Conservation (phyloP, 192 early-diverging fungal species). For the Coemansia sp. region DNA sequence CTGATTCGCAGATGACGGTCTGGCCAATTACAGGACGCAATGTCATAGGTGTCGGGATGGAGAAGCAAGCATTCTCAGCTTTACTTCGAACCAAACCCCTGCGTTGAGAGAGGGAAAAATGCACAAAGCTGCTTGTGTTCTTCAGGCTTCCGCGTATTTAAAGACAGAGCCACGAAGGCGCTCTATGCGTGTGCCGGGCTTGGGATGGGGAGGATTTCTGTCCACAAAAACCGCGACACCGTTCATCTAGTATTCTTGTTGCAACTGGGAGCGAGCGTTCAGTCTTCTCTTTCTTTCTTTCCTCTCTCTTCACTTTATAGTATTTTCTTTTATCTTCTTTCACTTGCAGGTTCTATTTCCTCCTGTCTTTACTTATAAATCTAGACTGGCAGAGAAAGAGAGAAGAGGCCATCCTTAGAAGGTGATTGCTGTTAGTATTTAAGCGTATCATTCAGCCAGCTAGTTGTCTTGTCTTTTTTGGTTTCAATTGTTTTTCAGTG, state of each 20-base stretch:
- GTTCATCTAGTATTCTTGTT: no score
- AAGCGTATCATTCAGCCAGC: slow-evolving; percentile 1
- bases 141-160: slow-evolving; percentile 19
- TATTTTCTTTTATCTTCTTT: background rate
- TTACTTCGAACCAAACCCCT: background rate
- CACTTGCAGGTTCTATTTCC: no score
- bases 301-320: background rate
- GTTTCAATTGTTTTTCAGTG: background rate
- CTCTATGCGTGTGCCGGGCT: no score
- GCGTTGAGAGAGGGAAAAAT: background rate
- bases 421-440: background rate
- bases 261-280: background rate
- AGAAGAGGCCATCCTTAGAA: no score
- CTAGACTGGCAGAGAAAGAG: slow-evolving; percentile 1
- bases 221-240: no score
- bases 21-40: slow-evolving; percentile 42
- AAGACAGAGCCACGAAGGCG: slow-evolving; percentile 3
- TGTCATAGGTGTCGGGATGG: slow-evolving; percentile 21
- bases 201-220: no score
- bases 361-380: background rate
- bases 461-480: slow-evolving; percentile 5
- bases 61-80: slow-evolving; percentile 17
- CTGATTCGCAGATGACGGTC: slow-evolving; percentile 21
- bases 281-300: background rate
- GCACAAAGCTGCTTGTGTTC: slow-evolving; percentile 10